phyloP scores from a whole-genome alignment of 1,284 basidiomycete genomes.

The Tilletia horrida region DNA sequence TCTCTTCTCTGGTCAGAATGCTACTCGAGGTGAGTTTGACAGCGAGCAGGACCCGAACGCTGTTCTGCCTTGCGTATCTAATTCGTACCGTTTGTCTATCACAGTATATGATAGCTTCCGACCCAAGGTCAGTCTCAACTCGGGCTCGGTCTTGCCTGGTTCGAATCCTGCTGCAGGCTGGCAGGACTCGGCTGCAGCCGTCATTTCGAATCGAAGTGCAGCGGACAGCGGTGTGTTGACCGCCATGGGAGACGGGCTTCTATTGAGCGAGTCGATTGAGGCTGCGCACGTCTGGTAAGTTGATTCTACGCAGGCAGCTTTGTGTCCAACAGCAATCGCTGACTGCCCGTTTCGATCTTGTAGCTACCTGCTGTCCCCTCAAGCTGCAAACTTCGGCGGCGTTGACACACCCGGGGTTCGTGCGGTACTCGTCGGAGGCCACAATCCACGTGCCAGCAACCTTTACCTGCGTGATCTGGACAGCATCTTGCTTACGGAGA shows the following conservation, averaged over 20 bases:
- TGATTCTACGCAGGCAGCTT: too few species aligned
- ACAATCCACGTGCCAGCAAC: conserved; percentile 61
- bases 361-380: conserved; percentile 83
- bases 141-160: neutral
- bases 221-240: conserved; percentile 67
- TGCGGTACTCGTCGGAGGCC: conserved; percentile 65
- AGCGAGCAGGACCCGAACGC: neutral
- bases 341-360: conserved; percentile 17
- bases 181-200: conserved; percentile 81
- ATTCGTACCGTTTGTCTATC: neutral
- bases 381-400: conserved; percentile 72
- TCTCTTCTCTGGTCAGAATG: conserved; percentile 45
- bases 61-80: too few species aligned
- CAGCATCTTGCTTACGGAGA: conserved; percentile 80
- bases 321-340: neutral
- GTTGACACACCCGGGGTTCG: conserved; percentile 65
- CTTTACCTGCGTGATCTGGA: conserved; percentile 71
- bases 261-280: conserved; percentile 70
- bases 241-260: conserved; percentile 78
- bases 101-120: conserved; percentile 42
- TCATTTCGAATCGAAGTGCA: conserved; percentile 69
- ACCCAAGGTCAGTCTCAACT: conserved; percentile 35
- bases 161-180: conserved; percentile 62
- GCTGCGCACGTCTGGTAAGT: conserved; percentile 85
- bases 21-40: neutral